A percentile compares a stretch with the other conserved stretches of the same genome.
Evolutionary conservation across 805 yeast genomes (phyloP).

Genomic region (Candida odintsovae): DNA sequence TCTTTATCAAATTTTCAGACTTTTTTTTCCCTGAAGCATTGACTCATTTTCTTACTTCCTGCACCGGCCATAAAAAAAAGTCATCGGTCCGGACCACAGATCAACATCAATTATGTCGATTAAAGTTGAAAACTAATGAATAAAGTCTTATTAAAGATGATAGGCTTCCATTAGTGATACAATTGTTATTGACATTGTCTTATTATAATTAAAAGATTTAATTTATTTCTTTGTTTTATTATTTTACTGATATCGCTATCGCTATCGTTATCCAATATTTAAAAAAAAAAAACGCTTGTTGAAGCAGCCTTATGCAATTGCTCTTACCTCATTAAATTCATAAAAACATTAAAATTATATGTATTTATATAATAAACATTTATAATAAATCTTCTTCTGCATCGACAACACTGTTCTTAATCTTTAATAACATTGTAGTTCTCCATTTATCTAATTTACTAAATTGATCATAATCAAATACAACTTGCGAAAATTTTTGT

Average conservation of each 20-base stretch:
- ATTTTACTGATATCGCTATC: too few species aligned
- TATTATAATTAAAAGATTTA: too few species aligned
- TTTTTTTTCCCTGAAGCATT: too few species aligned
- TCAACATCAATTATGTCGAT: too few species aligned
- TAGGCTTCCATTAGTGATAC: too few species aligned
- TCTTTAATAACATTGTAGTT: slow-evolving; percentile 73
- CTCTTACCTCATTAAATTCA: slow-evolving; percentile 9
- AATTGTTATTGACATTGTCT: too few species aligned
- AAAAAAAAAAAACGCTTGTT: too few species aligned
- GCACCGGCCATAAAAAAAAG: neutral
- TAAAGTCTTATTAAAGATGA: too few species aligned
- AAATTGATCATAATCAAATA: slow-evolving; percentile 83
- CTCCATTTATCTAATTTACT: slow-evolving; percentile 87
- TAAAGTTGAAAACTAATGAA: too few species aligned
- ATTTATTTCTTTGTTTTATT: too few species aligned
- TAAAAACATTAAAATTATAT: neutral
- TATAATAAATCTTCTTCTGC: slow-evolving; percentile 58
- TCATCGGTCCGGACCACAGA: neutral
- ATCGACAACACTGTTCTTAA: slow-evolving; percentile 66
- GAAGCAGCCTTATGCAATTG: slow-evolving; percentile 2
- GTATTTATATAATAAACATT: neutral
- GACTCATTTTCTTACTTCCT: neutral
- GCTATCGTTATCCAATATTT: too few species aligned
- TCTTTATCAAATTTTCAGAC: neutral
- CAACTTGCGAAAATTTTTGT: slow-evolving; percentile 65